phyloP scores from a whole-genome alignment of 2,329 filamentous ascomycete genomes.

The Blastomyces percursus region DNA sequence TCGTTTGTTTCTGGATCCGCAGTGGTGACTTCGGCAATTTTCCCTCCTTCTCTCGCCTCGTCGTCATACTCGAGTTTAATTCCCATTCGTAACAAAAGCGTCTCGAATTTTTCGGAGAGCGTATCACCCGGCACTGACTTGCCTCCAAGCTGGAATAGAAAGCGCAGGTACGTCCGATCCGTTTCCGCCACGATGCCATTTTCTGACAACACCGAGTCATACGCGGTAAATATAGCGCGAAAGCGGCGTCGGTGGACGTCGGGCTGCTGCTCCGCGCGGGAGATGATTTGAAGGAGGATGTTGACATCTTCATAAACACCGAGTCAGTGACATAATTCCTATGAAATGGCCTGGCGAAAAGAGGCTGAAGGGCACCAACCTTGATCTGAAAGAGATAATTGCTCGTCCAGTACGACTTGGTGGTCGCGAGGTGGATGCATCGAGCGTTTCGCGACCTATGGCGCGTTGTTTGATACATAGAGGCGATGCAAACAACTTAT shows the following conservation, averaged over 20 bases:
- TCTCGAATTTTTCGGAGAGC: conserved; percentile 59
- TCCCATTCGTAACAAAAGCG: conserved; percentile 56
- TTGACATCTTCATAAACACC: conserved; percentile 53
- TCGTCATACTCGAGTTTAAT: conserved; percentile 56
- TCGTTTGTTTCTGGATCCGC: conserved; percentile 13
- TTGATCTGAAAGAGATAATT: conserved; percentile 47
- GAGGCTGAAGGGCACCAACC: conserved; percentile 31
- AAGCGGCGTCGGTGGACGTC: conserved; percentile 57
- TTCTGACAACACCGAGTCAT: conserved; percentile 62
- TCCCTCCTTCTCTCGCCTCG: conserved; percentile 14
- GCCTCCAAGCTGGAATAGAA: conserved; percentile 68
- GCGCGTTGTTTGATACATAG: conserved; percentile 36
- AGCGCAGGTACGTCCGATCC: conserved; percentile 63
- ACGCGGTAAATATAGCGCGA: conserved; percentile 68
- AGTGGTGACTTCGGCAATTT: not conserved
- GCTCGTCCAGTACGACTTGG: conserved; percentile 31
- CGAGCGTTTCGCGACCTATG: conserved; percentile 37
- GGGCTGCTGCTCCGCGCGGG: conserved; percentile 55
- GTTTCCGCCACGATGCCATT: conserved; percentile 60
- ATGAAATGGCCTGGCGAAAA: conserved; percentile 1
- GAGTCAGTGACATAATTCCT: conserved; percentile 3
- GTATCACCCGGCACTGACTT: conserved; percentile 43
- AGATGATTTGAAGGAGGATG: conserved; percentile 65
- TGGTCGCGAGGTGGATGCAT: conserved; percentile 39
- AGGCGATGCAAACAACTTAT: conserved; percentile 24